Base-by-base conservation (phyloP, 2,329 filamentous ascomycete genomes). In the Alternaria metachromatica region DNA sequence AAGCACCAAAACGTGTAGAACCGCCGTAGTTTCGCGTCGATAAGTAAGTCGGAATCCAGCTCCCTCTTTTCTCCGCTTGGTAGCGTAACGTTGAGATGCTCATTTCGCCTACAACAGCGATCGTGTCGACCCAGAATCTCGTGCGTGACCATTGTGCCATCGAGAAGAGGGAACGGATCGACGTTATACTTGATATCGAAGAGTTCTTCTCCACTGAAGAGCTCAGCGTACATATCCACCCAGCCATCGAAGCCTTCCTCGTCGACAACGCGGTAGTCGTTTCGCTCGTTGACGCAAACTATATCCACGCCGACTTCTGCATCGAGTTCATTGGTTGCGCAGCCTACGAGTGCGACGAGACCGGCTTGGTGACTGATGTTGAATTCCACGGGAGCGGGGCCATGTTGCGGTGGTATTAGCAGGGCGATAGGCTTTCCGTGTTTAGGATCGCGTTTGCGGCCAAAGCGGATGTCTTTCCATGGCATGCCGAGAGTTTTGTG, bases 1-100 rank as follows among this genome's bases (percentile, higher is more conserved):
- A 93, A 85, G 77, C 90, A 92, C 90, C 92, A 95, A 63, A 91
- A 87, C 1, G 90, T 87, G 76, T 94, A 95, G 76, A 95, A 95
- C 57, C 87, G 84, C 6, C 90, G 84, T 26, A 94, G 82, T 74
- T 89, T 89, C 21, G 82, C 84, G 63, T 91, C 89, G 18, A 87
- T 81, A n/a, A 87, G 64, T 0, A 82, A 58, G 41, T 85, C 81
- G 3, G 80, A 82, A 37, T 74, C 77, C 64, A 86, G 81, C 2
- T 53, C 72, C 69, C 72, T 68, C 9, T 76, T 71, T 30, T 79
- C 75, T 4, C 80, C 81, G 49, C 69, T 73, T 28, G 72, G 74
- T 2, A 83, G 72, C 0, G 69, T 80, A 26, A 82, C 72, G 2
- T 63, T 72, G 2, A 87, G 78, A 30, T 79, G 65, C 64, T 80